These are phyloP conservation scores for Penicillium sp. DNA, from an alignment of 2,329 filamentous ascomycete species.

Conservation along the genomic window DNA sequence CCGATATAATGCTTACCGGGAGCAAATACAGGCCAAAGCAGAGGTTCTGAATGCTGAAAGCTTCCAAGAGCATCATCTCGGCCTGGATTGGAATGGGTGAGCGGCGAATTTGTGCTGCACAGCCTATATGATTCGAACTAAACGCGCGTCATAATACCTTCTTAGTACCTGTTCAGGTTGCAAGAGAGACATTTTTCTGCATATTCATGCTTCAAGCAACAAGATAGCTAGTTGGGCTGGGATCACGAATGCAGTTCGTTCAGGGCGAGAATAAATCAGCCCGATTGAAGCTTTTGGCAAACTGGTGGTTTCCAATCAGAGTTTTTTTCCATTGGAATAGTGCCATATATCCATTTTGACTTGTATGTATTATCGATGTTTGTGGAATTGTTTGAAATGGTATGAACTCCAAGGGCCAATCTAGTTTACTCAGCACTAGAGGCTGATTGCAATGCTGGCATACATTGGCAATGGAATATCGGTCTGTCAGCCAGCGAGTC, in stretches of 20 bases:
- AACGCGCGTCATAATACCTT: slow-evolving; percentile 32
- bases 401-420: background rate
- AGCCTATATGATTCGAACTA: slow-evolving; percentile 19
- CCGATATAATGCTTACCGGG: background rate
- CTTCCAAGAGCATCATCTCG: slow-evolving; percentile 16
- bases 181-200: slow-evolving; percentile 15
- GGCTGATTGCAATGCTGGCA: background rate
- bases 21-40: background rate
- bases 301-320: background rate
- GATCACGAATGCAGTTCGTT: slow-evolving; percentile 25
- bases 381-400: background rate
- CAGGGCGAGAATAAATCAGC: background rate
- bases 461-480: background rate
- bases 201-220: background rate
- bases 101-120: slow-evolving; percentile 23
- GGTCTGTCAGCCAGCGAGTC: slow-evolving; percentile 2
- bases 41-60: slow-evolving; percentile 8
- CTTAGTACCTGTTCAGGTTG: slow-evolving; percentile 26
- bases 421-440: background rate
- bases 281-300: background rate
- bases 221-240: slow-evolving; percentile 16
- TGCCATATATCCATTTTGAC: background rate
- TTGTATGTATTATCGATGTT: background rate
- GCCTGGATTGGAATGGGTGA: slow-evolving; percentile 23
- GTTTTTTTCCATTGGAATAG: background rate